phyloP scores from a whole-genome alignment of 768 basidiomycete species.

The Leccinum subgranulosum region DNA sequence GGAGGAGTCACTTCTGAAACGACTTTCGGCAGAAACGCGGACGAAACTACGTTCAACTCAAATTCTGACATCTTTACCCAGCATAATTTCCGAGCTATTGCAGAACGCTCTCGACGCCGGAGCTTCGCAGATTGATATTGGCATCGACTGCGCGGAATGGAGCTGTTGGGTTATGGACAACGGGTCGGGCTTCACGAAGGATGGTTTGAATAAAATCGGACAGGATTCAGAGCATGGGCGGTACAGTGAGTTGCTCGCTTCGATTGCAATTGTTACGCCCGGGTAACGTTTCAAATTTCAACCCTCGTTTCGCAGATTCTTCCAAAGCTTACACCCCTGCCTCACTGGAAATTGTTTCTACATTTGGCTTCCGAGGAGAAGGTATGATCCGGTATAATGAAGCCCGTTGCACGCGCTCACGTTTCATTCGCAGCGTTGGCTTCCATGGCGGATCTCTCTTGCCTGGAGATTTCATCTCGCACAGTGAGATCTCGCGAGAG shows the following conservation, averaged over 20 bases:
- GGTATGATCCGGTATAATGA: conserved; percentile 42
- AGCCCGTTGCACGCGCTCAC: conserved; percentile 7
- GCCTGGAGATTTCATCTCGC: conserved; percentile 81
- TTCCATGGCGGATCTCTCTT: conserved; percentile 75
- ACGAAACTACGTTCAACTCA: conserved; percentile 77
- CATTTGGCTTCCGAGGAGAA: conserved; percentile 94
- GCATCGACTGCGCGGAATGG: conserved; percentile 76
- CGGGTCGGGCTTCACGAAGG: conserved; percentile 70
- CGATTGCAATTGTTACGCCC: neutral
- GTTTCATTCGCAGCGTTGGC: conserved; percentile 59
- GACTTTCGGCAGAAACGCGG: conserved; percentile 61
- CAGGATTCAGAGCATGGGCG: conserved; percentile 50
- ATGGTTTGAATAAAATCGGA: conserved; percentile 54
- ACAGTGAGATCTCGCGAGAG: conserved; percentile 58
- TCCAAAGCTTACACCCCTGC: conserved; percentile 63
- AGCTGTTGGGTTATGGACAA: conserved; percentile 84
- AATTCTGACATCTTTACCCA: conserved; percentile 77
- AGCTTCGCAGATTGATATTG: conserved; percentile 64
- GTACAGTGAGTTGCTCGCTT: conserved; percentile 55
- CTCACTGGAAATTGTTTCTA: conserved; percentile 49
- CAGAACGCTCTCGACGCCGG: conserved; percentile 89
- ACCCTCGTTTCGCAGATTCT: conserved; percentile 46
- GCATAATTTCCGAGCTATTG: conserved; percentile 79
- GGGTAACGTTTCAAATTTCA: neutral
- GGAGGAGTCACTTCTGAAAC: conserved; percentile 22